Evolutionary conservation across 2,329 filamentous ascomycete genomes (phyloP), one percentile per base, ranked within the genome.

Genomic region (Fusarium incarnatum): DNA sequence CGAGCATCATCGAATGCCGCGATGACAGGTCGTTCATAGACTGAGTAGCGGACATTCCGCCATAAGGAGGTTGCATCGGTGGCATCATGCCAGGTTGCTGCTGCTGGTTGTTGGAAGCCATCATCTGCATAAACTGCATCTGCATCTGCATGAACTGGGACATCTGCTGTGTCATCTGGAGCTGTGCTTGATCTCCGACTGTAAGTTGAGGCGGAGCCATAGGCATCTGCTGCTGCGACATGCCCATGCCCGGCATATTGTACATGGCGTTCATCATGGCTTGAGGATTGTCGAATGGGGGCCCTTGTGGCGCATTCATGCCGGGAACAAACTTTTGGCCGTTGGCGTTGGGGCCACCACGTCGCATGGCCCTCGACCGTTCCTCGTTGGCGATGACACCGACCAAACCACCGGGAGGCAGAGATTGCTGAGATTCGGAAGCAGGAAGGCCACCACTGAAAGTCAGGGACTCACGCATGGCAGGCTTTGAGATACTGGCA

Each of bases 51-150:
- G 73, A 67, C 23, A 76, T 47, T n/a, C 63, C 73, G 22, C 72
- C 73, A 44, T 77, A 78, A 11, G 76, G 73, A 40, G 67, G 65
- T 44, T 76, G 75, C 76, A 77, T 75, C 37, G 67, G 71, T 34
- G 68, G 71, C 67, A 73, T 73, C 67, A 74, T 73, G 20, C 63
- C 68, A 8, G 49, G 49, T 25, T 28, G 76, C 58, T 78, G 76
- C 58, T 78, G 67, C 13, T 72, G 71, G 46, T 70, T 68, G 65
- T 82, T 82, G 52, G 77, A 72, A 1, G 85, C 84, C 86, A 93
- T 92, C 88, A 94, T 91, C 75, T 94, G 92, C 91, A 97, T 95
- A 81, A 94, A 94, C 77, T 97, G 92, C 91, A 97, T 94, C 78
- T 97, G 94, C 91, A 96, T 94, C 77, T 94, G 91, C 92, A 95